Base-by-base conservation (phyloP, 768 basidiomycete genomes). In the Rhodotorula taiwanensis region DNA sequence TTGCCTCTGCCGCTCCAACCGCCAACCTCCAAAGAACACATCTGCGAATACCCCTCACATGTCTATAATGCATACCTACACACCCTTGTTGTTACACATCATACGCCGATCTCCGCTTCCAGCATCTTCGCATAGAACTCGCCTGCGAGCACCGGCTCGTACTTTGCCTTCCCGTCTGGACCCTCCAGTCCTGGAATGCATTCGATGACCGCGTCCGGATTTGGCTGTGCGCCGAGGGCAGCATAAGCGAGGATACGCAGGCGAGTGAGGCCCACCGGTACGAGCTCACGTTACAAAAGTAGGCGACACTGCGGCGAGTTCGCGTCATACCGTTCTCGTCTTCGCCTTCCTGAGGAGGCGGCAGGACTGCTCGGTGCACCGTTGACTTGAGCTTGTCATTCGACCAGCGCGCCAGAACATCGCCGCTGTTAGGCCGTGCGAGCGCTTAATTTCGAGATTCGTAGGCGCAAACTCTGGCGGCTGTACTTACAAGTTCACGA, bases 311-410 rank as follows among this genome's bases (percentile, higher is more conserved):
- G 0, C 64, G 42, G 20, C 64, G 28, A 2, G 63, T 64, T 15
- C 41, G 27, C 0, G 63, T 59, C 21, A 55, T 41, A 15, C 45
- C 63, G 7, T 49, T 41, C 8, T 31, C 9, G 23, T 58, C 57
- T 7, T 59, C 63, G 16, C 58, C 57, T 3, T 21, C 34, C 1
- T 13, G 8, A 5, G 42, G 27, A 6, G 36, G 31, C 1, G 63
- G 63, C 0, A 64, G 57, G 16, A 59, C 47, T 89, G 92, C 74
- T 1, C 73, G 65, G 48, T 76, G 74, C 16, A 74, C 44, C 7
- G 74, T 74, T 14, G 74, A 74, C 45, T 74, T 74, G 54, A 76
- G 71, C 10, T 41, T 60, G 60, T 75, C 73, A 55, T 75, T 75
- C 0, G 66, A 69, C 73, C 75, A 75, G 10, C 73, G 60, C 51